Base-by-base conservation (phyloP, 1,139 yeast species). In the Zygosaccharomyces sapae region DNA sequence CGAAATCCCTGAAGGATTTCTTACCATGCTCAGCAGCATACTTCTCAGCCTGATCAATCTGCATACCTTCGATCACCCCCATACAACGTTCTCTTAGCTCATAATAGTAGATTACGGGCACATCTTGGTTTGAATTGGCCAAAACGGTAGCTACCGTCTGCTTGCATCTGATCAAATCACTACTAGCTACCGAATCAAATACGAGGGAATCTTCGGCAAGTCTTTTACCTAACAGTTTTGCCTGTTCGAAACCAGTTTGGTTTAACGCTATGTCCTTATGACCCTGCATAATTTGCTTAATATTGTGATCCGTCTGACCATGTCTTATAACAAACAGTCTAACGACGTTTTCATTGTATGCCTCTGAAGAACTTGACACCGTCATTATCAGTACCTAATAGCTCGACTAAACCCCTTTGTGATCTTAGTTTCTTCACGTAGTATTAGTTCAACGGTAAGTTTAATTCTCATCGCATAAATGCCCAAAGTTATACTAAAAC, bases 51-150 rank as follows among this genome's bases (percentile, higher is more conserved):
- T 84, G 92, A 20, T 62, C 66, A 22, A 86, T 70, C 40, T 71
- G 70, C 86, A 85, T 79, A 2, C 95, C 95, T 62, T 89, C 88
- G 20, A 82, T 76, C 10, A 70, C 75, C 1, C 96, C 97, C 95
- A 89, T 86, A 48, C 70, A 66, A 41, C 96, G 71, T 61, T 89
- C 97, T 50, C 97, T 74, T 39, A 86, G 70, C 25, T 73, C 73
- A 5, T 54, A 33, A 6, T 62, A 61, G 24, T 49, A 57, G 16
- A 53, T 49, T n/a, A 65, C 58, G 3, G 59, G 55, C 7, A 52
- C 49, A 9, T 47, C 48, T 2, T 38, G 47, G 13, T 55, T 47
- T 44, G 76, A 74, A 33, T 59, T 52, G 12, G 60, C 58, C 20
- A 68, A 51, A 5, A 81, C 71, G 40, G 69, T 69, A 1, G 63